phyloP scores from a whole-genome alignment of 2,329 filamentous ascomycete species.

The Fusarium sarcochroum region DNA sequence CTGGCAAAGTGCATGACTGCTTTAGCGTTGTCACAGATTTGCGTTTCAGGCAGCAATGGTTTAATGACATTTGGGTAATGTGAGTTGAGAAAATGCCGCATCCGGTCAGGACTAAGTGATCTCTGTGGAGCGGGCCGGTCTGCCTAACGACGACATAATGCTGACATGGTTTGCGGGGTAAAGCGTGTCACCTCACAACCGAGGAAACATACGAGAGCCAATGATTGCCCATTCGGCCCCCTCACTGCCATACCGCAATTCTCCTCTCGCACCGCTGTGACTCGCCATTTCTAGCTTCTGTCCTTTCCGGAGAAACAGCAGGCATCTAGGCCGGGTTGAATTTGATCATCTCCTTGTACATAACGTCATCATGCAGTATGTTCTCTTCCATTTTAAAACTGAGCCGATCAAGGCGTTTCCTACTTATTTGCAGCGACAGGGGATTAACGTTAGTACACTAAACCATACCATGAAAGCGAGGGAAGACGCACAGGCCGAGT shows the following conservation, averaged over 20 bases:
- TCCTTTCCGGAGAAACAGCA: not conserved
- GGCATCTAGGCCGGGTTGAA: not conserved
- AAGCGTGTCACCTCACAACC: not conserved
- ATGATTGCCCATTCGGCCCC: conserved; percentile 3
- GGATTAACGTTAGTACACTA: too few species aligned
- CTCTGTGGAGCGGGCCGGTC: not conserved
- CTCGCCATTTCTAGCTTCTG: not conserved
- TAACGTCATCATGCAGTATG: not conserved
- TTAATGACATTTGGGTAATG: not conserved
- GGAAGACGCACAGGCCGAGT: too few species aligned
- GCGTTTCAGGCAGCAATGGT: not conserved
- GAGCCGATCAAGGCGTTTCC: not conserved
- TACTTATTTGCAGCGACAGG: not conserved
- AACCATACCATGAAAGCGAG: too few species aligned
- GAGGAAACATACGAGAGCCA: not conserved
- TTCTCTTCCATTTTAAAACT: not conserved
- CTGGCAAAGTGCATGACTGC: not conserved
- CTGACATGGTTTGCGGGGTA: not conserved
- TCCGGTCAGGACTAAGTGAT: not conserved
- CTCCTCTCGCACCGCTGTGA: too few species aligned
- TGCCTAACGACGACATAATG: not conserved
- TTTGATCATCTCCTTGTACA: not conserved
- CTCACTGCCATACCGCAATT: too few species aligned
- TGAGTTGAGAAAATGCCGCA: not conserved
- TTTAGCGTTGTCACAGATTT: not conserved